phyloP scores from a whole-genome alignment of 2,329 filamentous ascomycete species.

The Aspergillus transmontanensis region DNA sequence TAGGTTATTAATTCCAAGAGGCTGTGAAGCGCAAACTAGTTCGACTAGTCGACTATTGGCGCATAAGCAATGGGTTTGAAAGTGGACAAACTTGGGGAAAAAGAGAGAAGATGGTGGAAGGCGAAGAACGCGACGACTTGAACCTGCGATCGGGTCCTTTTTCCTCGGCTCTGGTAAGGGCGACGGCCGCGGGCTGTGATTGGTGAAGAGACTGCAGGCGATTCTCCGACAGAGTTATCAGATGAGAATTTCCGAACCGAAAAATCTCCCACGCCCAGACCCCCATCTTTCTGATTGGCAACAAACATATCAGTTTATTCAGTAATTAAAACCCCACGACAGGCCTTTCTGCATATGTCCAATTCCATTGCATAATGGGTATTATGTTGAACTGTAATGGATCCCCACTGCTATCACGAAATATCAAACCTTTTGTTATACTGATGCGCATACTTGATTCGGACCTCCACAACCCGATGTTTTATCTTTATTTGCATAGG shows the following conservation, averaged over 20 bases:
- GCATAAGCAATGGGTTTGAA: not conserved
- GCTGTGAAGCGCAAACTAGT: not conserved
- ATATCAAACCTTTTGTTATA: not conserved
- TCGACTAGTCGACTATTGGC: not conserved
- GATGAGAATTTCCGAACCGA: slow-evolving; percentile 9
- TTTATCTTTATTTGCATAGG: not conserved
- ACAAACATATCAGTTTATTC: not conserved
- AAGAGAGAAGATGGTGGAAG: not conserved
- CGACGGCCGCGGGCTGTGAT: not conserved
- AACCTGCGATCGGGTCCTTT: not conserved
- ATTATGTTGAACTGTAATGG: not conserved
- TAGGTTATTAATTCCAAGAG: not conserved
- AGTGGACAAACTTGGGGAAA: not conserved
- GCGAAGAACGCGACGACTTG: not conserved
- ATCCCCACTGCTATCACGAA: not conserved
- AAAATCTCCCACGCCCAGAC: slow-evolving; percentile 12
- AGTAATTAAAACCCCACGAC: not conserved
- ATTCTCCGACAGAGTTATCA: slow-evolving; percentile 15
- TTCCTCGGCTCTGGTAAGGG: not conserved
- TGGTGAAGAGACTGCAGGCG: slow-evolving; percentile 3
- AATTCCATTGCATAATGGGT: slow-evolving; percentile 2
- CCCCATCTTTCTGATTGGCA: not conserved
- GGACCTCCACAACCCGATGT: not conserved
- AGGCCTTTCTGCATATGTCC: not conserved
- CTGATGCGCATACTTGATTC: not conserved